Conservation (phyloP, 176 grass and related monocot species). For the Cenchrus fungigraminus region DNA sequence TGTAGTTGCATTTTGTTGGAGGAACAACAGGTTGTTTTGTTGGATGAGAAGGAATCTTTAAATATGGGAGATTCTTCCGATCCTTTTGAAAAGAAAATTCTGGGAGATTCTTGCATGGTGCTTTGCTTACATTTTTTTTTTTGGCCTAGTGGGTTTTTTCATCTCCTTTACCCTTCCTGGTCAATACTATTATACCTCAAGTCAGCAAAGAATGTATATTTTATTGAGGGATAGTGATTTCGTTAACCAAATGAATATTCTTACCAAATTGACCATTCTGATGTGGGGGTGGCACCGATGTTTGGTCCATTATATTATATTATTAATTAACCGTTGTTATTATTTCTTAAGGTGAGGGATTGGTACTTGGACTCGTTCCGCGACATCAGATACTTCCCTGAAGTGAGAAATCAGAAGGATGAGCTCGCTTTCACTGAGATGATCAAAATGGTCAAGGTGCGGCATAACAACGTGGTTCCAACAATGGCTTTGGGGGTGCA, state of each 20-base stretch:
- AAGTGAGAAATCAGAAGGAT: slow-evolving; percentile 56
- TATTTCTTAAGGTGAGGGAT: slow-evolving; percentile 72
- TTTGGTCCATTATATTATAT: background rate
- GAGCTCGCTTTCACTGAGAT: slow-evolving; percentile 79
- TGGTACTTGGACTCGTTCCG: slow-evolving; percentile 94
- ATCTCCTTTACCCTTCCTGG: slow-evolving; percentile 11
- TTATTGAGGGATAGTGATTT: background rate
- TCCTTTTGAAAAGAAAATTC: background rate
- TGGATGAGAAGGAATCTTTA: slow-evolving; percentile 6
- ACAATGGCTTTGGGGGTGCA: slow-evolving; percentile 90
- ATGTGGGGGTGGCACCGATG: slow-evolving; percentile 25
- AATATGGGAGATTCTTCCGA: slow-evolving; percentile 1
- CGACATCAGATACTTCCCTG: slow-evolving; percentile 79
- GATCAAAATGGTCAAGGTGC: slow-evolving; percentile 81
- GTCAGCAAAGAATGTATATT: slow-evolving; percentile 32
- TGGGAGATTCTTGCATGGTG: slow-evolving; percentile 33
- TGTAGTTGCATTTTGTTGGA: background rate
- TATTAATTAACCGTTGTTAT: background rate
- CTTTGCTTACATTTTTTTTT: background rate
- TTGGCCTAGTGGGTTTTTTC: background rate
- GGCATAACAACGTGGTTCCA: slow-evolving; percentile 92
- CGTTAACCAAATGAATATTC: slow-evolving; percentile 11
- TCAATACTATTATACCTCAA: slow-evolving; percentile 30
- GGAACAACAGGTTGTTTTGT: background rate
- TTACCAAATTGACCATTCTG: slow-evolving; percentile 29